Conservation (phyloP, 2,329 filamentous ascomycete genomes). For the Ophiocordyceps camponoti-floridani region DNA sequence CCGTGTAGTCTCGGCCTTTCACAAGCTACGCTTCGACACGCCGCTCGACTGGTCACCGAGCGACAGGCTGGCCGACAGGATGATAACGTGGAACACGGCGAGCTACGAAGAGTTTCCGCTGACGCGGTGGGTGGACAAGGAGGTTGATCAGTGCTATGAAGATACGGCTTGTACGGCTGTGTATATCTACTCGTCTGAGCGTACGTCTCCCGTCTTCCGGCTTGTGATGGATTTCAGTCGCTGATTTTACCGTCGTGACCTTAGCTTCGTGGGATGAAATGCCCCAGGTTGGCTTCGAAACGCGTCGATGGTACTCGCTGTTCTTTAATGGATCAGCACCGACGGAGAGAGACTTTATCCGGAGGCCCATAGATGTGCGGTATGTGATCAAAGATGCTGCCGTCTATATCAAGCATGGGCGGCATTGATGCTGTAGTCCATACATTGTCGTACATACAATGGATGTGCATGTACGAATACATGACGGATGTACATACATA, state of each 20-base stretch:
- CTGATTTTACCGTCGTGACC: background rate
- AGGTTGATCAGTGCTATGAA: background rate
- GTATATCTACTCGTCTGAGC: background rate
- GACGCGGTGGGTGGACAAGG: background rate
- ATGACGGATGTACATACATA: no score
- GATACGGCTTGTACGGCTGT: background rate
- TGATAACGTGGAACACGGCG: background rate
- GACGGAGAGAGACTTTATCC: no score
- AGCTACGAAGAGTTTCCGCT: background rate
- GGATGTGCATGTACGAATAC: no score
- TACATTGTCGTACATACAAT: no score
- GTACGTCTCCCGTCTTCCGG: background rate
- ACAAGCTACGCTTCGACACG: background rate
- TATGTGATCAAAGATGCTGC: no score
- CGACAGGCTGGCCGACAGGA: background rate
- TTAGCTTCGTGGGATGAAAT: no score
- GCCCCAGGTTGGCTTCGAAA: no score
- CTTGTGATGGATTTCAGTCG: background rate
- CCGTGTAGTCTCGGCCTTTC: background rate
- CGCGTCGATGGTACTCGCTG: no score
- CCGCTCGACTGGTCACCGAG: background rate
- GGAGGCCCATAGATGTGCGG: no score
- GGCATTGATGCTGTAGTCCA: no score
- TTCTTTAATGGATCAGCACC: no score
- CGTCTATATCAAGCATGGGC: no score